These are phyloP conservation scores for Tolypocladium amazonense DNA, from an alignment of 2,329 filamentous ascomycete genomes.

Conservation along the genomic window DNA sequence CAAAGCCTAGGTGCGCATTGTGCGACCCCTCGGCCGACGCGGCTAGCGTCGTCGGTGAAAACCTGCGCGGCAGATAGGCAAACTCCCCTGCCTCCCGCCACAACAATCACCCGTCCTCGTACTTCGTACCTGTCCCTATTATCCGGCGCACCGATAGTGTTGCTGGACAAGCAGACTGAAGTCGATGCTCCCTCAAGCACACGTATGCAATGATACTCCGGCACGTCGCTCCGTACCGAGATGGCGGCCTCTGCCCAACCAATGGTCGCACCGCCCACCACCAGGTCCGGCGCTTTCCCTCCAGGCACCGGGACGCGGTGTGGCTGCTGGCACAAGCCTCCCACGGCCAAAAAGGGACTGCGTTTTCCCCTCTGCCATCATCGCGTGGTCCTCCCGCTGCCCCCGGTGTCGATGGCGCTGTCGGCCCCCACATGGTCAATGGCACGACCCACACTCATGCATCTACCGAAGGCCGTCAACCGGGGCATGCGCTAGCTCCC, in stretches of 20 bases:
- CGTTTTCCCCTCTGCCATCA: slow-evolving; percentile 1
- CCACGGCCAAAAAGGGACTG: not conserved
- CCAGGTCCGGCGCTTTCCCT: not conserved
- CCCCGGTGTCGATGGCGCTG: not conserved
- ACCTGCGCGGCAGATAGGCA: not conserved
- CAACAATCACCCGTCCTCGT: not conserved
- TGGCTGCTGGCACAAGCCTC: not conserved
- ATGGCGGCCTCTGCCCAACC: not conserved
- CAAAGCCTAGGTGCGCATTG: not conserved
- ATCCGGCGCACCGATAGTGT: not conserved
- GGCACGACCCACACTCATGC: slow-evolving; percentile 10
- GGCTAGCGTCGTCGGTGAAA: not conserved
- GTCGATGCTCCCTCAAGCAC: not conserved
- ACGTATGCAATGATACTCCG: not conserved
- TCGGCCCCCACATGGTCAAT: slow-evolving; percentile 1
- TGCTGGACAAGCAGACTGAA: not conserved
- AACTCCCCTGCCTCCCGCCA: not conserved
- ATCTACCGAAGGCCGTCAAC: slow-evolving; percentile 16
- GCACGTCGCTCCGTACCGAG: not conserved
- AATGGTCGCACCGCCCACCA: not conserved
- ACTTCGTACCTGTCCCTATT: not conserved
- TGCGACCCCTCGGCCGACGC: not conserved
- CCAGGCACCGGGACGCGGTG: not conserved
- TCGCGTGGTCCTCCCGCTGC: not conserved
- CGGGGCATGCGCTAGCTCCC: slow-evolving; percentile 18